Conservation (phyloP, 331 rosid species). For the Dryas integrifolia region DNA sequence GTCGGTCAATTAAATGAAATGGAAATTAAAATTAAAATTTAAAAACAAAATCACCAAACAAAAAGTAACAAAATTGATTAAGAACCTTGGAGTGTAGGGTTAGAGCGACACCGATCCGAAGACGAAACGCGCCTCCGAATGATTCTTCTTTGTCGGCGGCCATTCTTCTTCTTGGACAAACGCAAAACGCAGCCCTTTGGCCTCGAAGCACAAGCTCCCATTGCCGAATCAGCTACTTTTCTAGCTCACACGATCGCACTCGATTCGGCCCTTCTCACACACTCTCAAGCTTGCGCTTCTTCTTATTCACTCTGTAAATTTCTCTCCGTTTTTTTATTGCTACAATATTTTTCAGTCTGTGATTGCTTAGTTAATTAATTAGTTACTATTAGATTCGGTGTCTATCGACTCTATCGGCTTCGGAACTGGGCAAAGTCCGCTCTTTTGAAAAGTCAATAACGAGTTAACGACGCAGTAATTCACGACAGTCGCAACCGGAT, state of each 20-base stretch:
- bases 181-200: slow-evolving; percentile 45
- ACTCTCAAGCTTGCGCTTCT: background rate
- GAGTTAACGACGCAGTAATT: background rate
- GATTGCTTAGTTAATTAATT: background rate
- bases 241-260: background rate
- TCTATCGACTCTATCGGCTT: background rate
- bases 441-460: background rate
- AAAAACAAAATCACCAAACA: background rate
- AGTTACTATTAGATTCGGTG: background rate
- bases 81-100: slow-evolving; percentile 49
- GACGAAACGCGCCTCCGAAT: slow-evolving; percentile 53
- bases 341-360: background rate
- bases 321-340: too few species aligned
- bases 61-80: background rate
- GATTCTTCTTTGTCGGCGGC: slow-evolving; percentile 47
- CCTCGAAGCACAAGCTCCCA: slow-evolving; percentile 79
- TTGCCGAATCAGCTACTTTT: slow-evolving; percentile 3
- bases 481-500: too few species aligned
- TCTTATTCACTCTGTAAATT: background rate
- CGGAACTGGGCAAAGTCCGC: slow-evolving; percentile 1
- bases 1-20: background rate
- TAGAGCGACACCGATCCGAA: slow-evolving; percentile 36
- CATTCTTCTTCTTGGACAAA: slow-evolving; percentile 38
- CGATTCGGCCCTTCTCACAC: background rate
- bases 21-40: too few species aligned